Base-by-base conservation (phyloP, 2,329 filamentous ascomycete species). In the Orbilia oligospora region DNA sequence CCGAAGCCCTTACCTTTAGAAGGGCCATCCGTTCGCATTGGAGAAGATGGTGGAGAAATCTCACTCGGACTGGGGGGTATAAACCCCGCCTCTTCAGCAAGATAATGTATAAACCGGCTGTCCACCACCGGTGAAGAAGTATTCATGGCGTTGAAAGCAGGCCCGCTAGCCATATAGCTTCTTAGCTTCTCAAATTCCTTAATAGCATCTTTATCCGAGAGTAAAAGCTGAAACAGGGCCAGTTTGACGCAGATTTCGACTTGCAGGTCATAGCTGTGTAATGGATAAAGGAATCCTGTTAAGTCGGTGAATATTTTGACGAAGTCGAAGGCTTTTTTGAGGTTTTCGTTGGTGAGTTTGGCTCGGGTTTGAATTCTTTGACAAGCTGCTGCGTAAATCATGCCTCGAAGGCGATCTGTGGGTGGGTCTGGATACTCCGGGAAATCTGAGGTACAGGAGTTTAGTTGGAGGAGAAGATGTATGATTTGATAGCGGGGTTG, bases 351-450 rank as follows among this genome's bases (percentile, higher is more conserved):
- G 14, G 5, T 20, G 6, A 38, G 12, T n/a, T 65, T 44, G 8
- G 61, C 30, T 3, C 61, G 20, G 10, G n/a, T 51, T 53, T 63
- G 18, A 20, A 76, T 69, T 10, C 65, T 44, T 30, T 76, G 71
- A 18, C 53, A 76, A 1, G 55, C 38, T 33, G 71, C 71, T 22
- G 71, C 53, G 20, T 76, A 76, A 2, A 76, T 68, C 63, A 76
- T 76, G 33, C 71, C 71, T 1, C 71, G 55, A 18, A 69, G 55
- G n/a, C 71, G 71, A 10, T 76, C 71, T 20, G 51, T 76, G 10
- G 64, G 64, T 8, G 64, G 53, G 10, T 76, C 64, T 46, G 71
- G 64, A 18, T 69, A 69, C 1, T 38, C 22, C 38, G 71, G 71
- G 22, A 18, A 20, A 3, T 22, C 3, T 18, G 33, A 27, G 1